Evolutionary conservation across 2,329 filamentous ascomycete species (phyloP).

Genomic region (Aspergillus sp.): DNA sequence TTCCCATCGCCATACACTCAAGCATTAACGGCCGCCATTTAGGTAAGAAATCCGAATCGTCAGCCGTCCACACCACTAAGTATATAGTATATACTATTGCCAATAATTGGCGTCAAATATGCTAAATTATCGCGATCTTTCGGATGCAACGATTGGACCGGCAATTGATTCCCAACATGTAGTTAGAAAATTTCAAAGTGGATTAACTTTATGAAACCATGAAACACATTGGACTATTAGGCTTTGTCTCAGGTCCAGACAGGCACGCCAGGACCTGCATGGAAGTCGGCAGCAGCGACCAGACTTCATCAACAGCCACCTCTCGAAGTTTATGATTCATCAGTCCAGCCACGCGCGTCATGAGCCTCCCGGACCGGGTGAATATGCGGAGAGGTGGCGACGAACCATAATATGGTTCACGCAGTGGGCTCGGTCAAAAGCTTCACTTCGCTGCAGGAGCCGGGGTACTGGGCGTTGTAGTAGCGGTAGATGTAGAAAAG

Average conservation of each 20-base stretch:
- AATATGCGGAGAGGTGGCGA: not conserved
- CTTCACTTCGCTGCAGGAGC: conserved; percentile 35
- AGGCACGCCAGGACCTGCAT: not conserved
- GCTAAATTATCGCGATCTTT: not conserved
- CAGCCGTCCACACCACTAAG: not conserved
- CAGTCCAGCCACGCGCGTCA: conserved; percentile 19
- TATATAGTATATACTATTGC: conserved; percentile 10
- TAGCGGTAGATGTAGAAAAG: conserved; percentile 37
- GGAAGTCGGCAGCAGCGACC: not conserved
- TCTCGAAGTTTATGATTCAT: conserved; percentile 15
- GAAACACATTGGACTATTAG: not conserved
- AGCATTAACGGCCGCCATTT: not conserved
- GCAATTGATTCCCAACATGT: conserved; percentile 2
- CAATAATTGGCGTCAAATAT: conserved; percentile 13
- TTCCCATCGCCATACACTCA: not conserved
- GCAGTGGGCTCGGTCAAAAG: conserved; percentile 28
- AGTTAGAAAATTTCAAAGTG: not conserved
- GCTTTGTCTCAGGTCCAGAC: not conserved
- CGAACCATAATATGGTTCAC: conserved; percentile 13
- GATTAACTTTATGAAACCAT: conserved; percentile 2
- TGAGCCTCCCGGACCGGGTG: conserved; percentile 2
- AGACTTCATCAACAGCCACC: not conserved
- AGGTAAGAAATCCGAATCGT: not conserved
- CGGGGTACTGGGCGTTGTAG: conserved; percentile 25
- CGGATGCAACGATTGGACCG: not conserved